These are phyloP conservation scores for Penicillium italicum DNA, from an alignment of 2,329 filamentous ascomycete genomes.

Conservation along the genomic window DNA sequence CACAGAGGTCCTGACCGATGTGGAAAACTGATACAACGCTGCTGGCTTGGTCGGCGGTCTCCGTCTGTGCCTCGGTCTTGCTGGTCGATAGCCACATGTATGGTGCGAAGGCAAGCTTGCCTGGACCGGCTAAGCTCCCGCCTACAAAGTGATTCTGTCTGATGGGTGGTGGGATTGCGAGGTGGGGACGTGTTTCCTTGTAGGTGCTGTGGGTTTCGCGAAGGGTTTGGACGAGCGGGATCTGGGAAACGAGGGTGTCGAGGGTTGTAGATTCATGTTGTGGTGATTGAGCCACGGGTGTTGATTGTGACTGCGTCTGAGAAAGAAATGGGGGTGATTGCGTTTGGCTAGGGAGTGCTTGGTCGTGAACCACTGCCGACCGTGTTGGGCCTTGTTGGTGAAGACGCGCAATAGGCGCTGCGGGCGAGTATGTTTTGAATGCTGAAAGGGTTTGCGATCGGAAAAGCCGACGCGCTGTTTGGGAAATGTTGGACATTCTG, in stretches of 20 bases:
- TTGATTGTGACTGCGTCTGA: neutral
- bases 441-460: constrained; percentile 7
- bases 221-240: constrained; percentile 66
- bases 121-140: constrained; percentile 68
- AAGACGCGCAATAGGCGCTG: constrained; percentile 10
- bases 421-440: neutral
- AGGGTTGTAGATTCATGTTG: constrained; percentile 10
- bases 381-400: constrained; percentile 24
- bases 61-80: constrained; percentile 2
- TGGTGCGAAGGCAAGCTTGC: constrained; percentile 73
- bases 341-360: constrained; percentile 19
- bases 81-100: constrained; percentile 42
- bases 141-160: constrained; percentile 73
- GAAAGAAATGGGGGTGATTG: constrained; percentile 8
- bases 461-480: constrained; percentile 10
- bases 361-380: constrained; percentile 24
- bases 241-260: constrained; percentile 37
- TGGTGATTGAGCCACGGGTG: neutral
- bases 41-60: constrained; percentile 5
- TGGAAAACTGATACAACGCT: constrained; percentile 31
- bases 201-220: constrained; percentile 59
- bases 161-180: constrained; percentile 71
- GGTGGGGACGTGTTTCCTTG: constrained; percentile 73
- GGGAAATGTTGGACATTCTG: constrained; percentile 12
- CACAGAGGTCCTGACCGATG: constrained; percentile 33